phyloP scores from a whole-genome alignment of 352 stramenopile species.

The Phytophthora crassamura region DNA sequence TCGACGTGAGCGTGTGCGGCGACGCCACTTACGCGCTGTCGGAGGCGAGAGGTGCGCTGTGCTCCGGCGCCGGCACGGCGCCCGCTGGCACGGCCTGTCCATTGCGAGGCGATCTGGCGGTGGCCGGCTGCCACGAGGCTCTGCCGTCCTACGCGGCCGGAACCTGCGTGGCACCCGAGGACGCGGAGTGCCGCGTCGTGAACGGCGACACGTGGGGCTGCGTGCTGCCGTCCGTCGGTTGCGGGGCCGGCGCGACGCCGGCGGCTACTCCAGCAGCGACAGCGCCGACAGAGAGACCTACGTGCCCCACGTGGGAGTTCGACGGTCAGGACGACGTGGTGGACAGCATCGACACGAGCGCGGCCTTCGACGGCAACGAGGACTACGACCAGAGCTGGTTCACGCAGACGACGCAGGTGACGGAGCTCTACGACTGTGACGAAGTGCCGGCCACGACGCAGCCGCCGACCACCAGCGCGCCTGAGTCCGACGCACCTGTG shows the following conservation, averaged over 20 bases:
- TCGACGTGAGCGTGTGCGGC: constrained; percentile 50
- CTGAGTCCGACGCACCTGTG: neutral
- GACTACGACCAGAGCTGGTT: constrained; percentile 42
- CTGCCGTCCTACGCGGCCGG: constrained; percentile 48
- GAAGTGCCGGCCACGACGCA: constrained; percentile 10
- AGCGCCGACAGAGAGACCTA: constrained; percentile 7
- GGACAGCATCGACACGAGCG: constrained; percentile 29
- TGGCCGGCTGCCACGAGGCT: constrained; percentile 46
- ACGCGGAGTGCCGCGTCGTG: constrained; percentile 55
- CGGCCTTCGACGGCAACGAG: constrained; percentile 29
- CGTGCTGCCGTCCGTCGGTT: constrained; percentile 43
- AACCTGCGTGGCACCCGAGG: constrained; percentile 44
- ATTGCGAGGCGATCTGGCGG: constrained; percentile 47
- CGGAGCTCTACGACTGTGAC: constrained; percentile 36
- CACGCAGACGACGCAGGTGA: constrained; percentile 22
- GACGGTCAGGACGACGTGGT: constrained; percentile 18
- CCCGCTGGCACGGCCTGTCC: constrained; percentile 55
- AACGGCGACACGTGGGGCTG: constrained; percentile 42
- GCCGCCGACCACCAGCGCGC: constrained; percentile 9
- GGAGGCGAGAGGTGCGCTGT: constrained; percentile 26
- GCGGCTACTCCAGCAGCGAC: constrained; percentile 15
- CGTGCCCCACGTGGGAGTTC: constrained; percentile 29
- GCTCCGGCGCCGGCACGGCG: constrained; percentile 16
- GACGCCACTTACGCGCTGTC: constrained; percentile 51
- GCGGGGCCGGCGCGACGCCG: constrained; percentile 12